A percentile compares a stretch with the other conserved stretches of the same genome.
Conservation (phyloP, 495 filamentous ascomycete species). For the Penicillium malachiteum region DNA sequence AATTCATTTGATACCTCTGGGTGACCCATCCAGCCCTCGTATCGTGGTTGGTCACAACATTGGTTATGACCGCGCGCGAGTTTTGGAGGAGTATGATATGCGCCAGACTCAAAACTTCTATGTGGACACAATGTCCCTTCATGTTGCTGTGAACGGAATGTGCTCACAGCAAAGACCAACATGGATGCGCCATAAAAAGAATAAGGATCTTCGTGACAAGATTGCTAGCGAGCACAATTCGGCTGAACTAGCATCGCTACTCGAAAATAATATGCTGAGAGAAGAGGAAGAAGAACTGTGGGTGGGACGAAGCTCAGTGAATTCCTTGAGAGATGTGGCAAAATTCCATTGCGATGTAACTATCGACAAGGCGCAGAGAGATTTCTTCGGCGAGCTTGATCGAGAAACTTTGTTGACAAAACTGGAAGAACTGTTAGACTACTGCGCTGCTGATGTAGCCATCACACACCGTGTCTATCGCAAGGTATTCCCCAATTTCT, state of each 20-base stretch:
- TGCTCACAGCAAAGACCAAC: conserved; percentile 93
- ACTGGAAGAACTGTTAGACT: conserved; percentile 82
- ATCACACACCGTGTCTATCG: conserved; percentile 91
- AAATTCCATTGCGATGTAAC: conserved; percentile 91
- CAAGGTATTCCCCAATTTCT: conserved; percentile 85
- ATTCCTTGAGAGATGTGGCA: conserved; percentile 92
- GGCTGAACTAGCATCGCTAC: conserved; percentile 66
- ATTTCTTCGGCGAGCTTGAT: conserved; percentile 83
- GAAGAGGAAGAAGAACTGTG: conserved; percentile 93
- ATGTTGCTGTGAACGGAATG: conserved; percentile 98
- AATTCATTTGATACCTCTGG: conserved; percentile 81
- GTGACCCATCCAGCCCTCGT: conserved; percentile 64
- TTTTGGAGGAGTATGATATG: conserved; percentile 86
- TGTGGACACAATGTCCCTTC: conserved; percentile 96
- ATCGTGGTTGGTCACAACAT: conserved; percentile 94
- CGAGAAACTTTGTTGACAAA: conserved; percentile 63
- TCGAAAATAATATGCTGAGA: conserved; percentile 62
- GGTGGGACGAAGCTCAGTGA: conserved; percentile 91
- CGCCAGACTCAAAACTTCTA: conserved; percentile 81
- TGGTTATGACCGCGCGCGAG: conserved; percentile 88
- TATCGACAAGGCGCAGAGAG: conserved; percentile 85
- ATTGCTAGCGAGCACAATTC: conserved; percentile 69
- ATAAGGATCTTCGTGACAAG: conserved; percentile 77
- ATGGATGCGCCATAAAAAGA: conserved; percentile 95
- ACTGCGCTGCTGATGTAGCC: conserved; percentile 93